These are phyloP conservation scores for Bipolaris victoriae DNA, from an alignment of 2,329 filamentous ascomycete species.

Conservation along the genomic window DNA sequence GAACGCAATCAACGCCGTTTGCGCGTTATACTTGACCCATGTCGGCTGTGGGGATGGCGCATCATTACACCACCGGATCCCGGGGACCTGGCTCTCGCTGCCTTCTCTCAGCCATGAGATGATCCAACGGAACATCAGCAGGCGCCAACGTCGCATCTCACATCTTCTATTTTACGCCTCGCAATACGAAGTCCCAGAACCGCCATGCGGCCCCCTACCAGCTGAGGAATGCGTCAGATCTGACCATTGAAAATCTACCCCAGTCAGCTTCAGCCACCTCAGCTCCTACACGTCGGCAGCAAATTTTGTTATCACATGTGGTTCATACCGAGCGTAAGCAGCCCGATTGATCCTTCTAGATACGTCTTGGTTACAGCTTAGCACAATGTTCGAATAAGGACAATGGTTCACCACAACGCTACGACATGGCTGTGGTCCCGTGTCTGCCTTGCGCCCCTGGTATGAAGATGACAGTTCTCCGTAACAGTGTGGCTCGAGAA, in stretches of 20 bases:
- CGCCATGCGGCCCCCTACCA: conserved; percentile 1
- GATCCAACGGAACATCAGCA: not conserved
- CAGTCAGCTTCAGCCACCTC: not conserved
- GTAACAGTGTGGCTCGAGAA: not conserved
- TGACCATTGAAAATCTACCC: conserved; percentile 1
- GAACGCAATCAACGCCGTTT: not conserved
- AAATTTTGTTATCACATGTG: conserved; percentile 6
- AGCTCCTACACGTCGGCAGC: not conserved
- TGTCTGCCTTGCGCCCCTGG: conserved; percentile 4
- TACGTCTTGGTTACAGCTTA: not conserved
- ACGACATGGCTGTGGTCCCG: conserved; percentile 1
- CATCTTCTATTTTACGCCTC: not conserved
- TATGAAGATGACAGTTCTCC: not conserved
- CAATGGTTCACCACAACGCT: conserved; percentile 9
- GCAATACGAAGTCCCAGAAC: not conserved
- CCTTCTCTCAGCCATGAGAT: not conserved
- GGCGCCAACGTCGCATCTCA: conserved; percentile 2
- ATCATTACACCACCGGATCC: not conserved
- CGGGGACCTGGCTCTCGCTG: not conserved
- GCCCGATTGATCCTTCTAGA: not conserved
- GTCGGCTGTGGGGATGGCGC: not conserved
- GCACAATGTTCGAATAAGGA: not conserved
- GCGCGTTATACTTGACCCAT: not conserved
- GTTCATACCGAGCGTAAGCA: conserved; percentile 7
- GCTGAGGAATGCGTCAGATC: conserved; percentile 16